Evolutionary conservation across 1,139 yeast genomes (phyloP), one percentile per base, ranked within the genome.

Genomic region (Hansenula lynferdii): DNA sequence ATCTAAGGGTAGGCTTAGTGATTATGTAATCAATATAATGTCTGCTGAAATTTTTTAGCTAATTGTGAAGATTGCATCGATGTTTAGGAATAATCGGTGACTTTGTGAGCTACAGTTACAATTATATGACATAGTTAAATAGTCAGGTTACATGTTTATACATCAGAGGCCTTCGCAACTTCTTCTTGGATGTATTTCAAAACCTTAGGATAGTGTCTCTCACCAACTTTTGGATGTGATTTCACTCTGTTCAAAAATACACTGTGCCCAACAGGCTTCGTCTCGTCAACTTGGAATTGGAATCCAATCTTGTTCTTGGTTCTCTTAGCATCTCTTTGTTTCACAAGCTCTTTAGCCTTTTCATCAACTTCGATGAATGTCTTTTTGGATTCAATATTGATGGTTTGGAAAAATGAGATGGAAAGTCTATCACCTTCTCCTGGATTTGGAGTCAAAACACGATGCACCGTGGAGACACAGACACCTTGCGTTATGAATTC

Each of bases 381-480:
- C 42, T 70, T 70, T 41, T 53, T 58, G 15, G 71, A 53, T 39
- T 73, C 77, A 34, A 72, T 60, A 50, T 74, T 67, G 39, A 75
- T 71, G 8, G 78, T 72, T 50, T 69, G 78, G 56, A 75, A 75
- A 53, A 73, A 74, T 1, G 81, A 79, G 15, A 75, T 61, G 8
- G 78, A 72, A 14, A 75, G 56, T 36, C 81, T 54, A 11, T 77
- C 74, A 1, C 80, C 80, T 7, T 65, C 48, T 0, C 80, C 81
- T 3, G 70, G 60, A 17, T 62, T 51, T 0, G 86, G 85, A 1
- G 77, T 69, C 34, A 72, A 49, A 2, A 80, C 87, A 37, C 80
- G 62, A 54, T 81, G 89, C 17, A 80, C 77, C 0, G 87, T 80
- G n/a, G 87, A 83, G 76, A 57, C 71, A 50, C 79, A 73, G 5